Evolutionary conservation across 805 yeast species (phyloP).

Genomic region (Tanozyma kutaoensis): DNA sequence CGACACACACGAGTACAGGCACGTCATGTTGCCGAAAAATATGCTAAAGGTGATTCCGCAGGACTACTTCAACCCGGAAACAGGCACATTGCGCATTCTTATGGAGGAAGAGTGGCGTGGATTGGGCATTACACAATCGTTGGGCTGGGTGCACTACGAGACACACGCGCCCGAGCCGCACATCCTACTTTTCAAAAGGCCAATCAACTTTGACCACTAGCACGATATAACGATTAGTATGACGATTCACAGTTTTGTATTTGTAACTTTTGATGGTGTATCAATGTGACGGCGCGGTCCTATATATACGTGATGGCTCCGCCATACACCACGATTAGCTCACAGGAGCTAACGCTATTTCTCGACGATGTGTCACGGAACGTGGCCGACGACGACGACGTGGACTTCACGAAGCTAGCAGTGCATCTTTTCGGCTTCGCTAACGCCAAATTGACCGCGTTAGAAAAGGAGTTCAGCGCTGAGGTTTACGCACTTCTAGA

Average conservation of each 20-base stretch:
- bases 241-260: too few relatives aligned
- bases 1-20: constrained; percentile 87
- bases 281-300: too few relatives aligned
- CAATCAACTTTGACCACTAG: constrained; percentile 38
- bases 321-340: constrained; percentile 9
- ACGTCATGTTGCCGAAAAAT: constrained; percentile 92
- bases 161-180: constrained; percentile 99
- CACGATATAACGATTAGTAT: too few relatives aligned
- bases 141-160: constrained; percentile 97
- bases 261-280: too few relatives aligned
- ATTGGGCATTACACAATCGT: constrained; percentile 88
- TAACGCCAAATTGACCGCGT: constrained; percentile 9
- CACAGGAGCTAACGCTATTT: constrained; percentile 16
- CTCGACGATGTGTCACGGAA: constrained; percentile 20
- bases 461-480: background rate
- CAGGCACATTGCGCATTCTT: constrained; percentile 84
- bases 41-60: constrained; percentile 90
- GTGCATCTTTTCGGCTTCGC: constrained; percentile 21
- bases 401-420: constrained; percentile 22
- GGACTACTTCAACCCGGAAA: constrained; percentile 86
- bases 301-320: too few relatives aligned
- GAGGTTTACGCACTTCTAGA: constrained; percentile 6
- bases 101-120: constrained; percentile 99
- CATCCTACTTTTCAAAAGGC: constrained; percentile 68
- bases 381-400: constrained; percentile 13